Evolutionary conservation across 768 basidiomycete species (phyloP).

Genomic region (Cystofilobasidium ferigula): DNA sequence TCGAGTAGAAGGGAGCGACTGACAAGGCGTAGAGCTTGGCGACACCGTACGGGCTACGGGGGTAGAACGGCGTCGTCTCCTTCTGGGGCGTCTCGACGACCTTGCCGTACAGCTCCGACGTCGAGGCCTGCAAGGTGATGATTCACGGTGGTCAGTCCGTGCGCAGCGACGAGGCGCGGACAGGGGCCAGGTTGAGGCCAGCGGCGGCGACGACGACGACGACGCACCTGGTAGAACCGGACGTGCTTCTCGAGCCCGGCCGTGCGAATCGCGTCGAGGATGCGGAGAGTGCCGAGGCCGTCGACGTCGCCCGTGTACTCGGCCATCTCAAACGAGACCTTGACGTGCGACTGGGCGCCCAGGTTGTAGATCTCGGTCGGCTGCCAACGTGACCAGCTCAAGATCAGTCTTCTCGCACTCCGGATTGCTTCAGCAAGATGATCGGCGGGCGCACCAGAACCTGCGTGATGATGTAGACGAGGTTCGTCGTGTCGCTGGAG

Average conservation of each 20-base stretch:
- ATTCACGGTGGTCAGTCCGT: no score
- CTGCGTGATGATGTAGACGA: conserved; percentile 89
- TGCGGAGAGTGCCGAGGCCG: conserved; percentile 82
- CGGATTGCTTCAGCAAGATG: neutral
- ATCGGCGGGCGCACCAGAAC: conserved; percentile 46
- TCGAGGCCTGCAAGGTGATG: conserved; percentile 52
- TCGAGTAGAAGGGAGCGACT: neutral
- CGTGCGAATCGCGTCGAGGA: conserved; percentile 90
- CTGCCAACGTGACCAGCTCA: no score
- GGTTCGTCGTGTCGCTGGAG: conserved; percentile 70
- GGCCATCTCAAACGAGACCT: conserved; percentile 98
- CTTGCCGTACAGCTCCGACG: conserved; percentile 93
- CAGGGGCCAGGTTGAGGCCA: neutral
- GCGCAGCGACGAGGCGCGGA: neutral
- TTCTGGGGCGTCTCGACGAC: conserved; percentile 90
- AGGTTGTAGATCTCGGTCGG: conserved; percentile 97
- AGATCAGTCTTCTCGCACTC: no score
- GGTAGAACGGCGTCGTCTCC: conserved; percentile 96
- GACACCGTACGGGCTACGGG: conserved; percentile 90
- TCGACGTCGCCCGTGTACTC: conserved; percentile 98
- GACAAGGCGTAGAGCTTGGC: conserved; percentile 54
- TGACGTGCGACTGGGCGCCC: conserved; percentile 95
- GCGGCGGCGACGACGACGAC: no score
- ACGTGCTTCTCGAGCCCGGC: conserved; percentile 86
- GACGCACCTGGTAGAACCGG: conserved; percentile 68